These are phyloP conservation scores for Tolypocladium amazonense DNA, from an alignment of 2,329 filamentous ascomycete genomes.

Conservation along the genomic window DNA sequence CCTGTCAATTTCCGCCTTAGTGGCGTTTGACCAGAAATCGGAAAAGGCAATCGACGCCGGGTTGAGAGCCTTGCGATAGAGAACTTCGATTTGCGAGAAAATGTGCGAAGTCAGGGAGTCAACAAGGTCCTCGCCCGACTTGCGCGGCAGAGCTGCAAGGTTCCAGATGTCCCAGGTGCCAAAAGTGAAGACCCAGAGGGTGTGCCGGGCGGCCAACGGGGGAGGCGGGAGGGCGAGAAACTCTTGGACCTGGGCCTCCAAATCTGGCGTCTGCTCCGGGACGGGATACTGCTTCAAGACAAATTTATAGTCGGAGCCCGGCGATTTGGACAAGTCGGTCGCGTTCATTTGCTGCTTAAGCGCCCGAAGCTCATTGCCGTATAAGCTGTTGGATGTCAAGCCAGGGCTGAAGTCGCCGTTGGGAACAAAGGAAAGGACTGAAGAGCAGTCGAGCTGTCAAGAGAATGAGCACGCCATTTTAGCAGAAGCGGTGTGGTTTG, in stretches of 20 bases:
- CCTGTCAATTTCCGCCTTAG: slow-evolving; percentile 13
- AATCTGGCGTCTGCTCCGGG: slow-evolving; percentile 25
- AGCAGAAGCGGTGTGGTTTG: not conserved
- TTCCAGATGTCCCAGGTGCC: slow-evolving; percentile 47
- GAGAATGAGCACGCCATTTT: not conserved
- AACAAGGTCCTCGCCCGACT: slow-evolving; percentile 24
- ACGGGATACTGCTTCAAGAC: slow-evolving; percentile 31
- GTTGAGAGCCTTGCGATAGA: slow-evolving; percentile 33
- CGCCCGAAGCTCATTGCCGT: slow-evolving; percentile 30
- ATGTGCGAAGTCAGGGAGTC: slow-evolving; percentile 26
- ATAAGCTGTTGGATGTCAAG: slow-evolving; percentile 43
- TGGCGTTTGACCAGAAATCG: slow-evolving; percentile 24
- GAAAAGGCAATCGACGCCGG: slow-evolving; percentile 33
- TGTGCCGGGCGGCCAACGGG: slow-evolving; percentile 27
- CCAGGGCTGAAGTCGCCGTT: slow-evolving; percentile 29
- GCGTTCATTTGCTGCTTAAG: slow-evolving; percentile 21
- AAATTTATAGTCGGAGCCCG: slow-evolving; percentile 33
- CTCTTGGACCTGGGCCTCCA: slow-evolving; percentile 30
- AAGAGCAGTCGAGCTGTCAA: slow-evolving; percentile 33
- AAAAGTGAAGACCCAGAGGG: slow-evolving; percentile 41
- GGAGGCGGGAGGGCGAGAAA: slow-evolving; percentile 32
- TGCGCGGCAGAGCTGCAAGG: slow-evolving; percentile 33
- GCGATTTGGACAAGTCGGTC: slow-evolving; percentile 18
- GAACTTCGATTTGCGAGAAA: slow-evolving; percentile 33
- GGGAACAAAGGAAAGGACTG: slow-evolving; percentile 35